These are phyloP conservation scores for Trapa incisa DNA, from an alignment of 345 rosid genomes.

Conservation along the genomic window DNA sequence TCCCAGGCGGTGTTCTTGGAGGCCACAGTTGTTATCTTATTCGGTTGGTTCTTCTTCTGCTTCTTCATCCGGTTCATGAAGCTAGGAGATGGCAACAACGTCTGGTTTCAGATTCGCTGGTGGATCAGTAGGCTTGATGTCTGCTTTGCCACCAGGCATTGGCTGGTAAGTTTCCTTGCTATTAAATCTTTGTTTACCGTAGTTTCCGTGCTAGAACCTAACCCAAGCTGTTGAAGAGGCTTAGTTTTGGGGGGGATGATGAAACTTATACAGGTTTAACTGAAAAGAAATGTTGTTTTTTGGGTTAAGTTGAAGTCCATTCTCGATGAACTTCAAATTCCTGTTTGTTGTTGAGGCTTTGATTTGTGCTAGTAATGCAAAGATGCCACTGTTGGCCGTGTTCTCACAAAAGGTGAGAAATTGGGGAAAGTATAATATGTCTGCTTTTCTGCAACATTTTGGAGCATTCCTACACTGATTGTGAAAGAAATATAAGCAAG, in stretches of 20 bases:
- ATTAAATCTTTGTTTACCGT: neutral
- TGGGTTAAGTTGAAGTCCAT: neutral
- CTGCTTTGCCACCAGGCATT: slow-evolving; percentile 86
- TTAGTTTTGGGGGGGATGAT: neutral
- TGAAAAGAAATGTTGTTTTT: neutral
- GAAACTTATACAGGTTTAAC: neutral
- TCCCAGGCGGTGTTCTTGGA: slow-evolving; percentile 92
- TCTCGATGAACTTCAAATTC: neutral
- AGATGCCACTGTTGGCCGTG: neutral
- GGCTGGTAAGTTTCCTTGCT: slow-evolving; percentile 49
- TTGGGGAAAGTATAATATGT: neutral
- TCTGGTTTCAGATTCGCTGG: slow-evolving; percentile 81
- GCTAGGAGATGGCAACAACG: slow-evolving; percentile 57
- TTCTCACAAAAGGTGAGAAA: too few relatives aligned
- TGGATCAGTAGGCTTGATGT: slow-evolving; percentile 84
- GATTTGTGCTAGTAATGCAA: neutral
- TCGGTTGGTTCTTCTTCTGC: slow-evolving; percentile 69
- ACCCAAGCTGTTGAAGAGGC: neutral
- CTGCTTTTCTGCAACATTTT: neutral
- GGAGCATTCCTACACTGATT: neutral
- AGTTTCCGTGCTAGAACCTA: neutral
- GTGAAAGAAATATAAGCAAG: neutral
- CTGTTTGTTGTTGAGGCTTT: neutral
- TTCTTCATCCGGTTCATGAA: slow-evolving; percentile 57
- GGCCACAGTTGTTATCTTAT: slow-evolving; percentile 59